These are phyloP conservation scores for Plasmodium berghei DNA, from an alignment of 169 alveolate species.

Conservation along the genomic window DNA sequence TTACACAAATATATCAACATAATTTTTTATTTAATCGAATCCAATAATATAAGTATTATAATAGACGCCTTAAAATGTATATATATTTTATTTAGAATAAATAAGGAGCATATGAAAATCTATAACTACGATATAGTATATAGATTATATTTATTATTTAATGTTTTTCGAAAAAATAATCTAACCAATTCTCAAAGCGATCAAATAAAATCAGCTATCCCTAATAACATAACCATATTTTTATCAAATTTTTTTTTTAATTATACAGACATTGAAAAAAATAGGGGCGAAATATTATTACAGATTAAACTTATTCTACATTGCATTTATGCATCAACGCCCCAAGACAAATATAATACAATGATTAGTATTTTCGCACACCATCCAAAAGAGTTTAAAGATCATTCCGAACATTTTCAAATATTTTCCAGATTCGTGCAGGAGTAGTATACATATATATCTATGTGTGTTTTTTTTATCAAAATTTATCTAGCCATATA, in stretches of 20 bases:
- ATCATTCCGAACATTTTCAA: conserved; percentile 37
- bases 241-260: conserved; percentile 48
- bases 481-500: too few species aligned
- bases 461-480: not conserved
- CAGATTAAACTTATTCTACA: conserved; percentile 51
- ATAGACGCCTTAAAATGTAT: conserved; percentile 47
- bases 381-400: conserved; percentile 35
- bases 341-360: conserved; percentile 19
- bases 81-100: conserved; percentile 29
- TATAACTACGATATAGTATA: conserved; percentile 47
- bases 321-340: conserved; percentile 6
- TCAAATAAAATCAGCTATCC: not conserved
- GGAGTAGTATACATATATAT: too few species aligned
- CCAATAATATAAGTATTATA: conserved; percentile 31
- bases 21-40: conserved; percentile 35
- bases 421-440: conserved; percentile 21
- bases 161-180: conserved; percentile 22
- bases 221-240: conserved; percentile 29
- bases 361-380: conserved; percentile 31
- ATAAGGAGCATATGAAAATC: conserved; percentile 34
- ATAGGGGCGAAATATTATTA: conserved; percentile 23
- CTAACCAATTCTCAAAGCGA: not conserved
- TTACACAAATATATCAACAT: conserved; percentile 54
- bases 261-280: conserved; percentile 14
- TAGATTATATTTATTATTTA: conserved; percentile 56